Conservation (phyloP, 768 basidiomycete species). For the Cystofilobasidium capitatum region DNA sequence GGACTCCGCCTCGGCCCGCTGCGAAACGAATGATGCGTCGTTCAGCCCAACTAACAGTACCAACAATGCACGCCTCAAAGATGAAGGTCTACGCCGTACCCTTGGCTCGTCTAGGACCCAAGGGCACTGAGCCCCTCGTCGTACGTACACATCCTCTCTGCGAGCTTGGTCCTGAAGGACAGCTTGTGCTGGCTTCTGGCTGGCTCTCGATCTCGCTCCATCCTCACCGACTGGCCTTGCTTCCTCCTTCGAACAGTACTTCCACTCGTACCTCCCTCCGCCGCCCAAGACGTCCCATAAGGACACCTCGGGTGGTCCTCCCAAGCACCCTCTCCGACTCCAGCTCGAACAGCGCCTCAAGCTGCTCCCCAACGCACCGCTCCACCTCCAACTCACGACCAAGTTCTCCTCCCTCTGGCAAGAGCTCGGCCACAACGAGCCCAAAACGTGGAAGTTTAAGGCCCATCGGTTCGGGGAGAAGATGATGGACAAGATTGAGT, state of each 20-base stretch:
- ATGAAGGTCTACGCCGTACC: slow-evolving; percentile 8
- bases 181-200: too few relatives aligned
- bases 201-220: not conserved
- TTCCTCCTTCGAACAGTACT: not conserved
- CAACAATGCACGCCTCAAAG: not conserved
- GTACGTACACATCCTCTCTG: not conserved
- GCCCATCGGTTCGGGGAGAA: not conserved
- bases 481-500: slow-evolving; percentile 12
- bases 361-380: slow-evolving; percentile 11
- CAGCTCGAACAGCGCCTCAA: not conserved
- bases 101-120: slow-evolving; percentile 2
- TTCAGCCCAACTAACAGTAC: not conserved
- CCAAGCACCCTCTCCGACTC: not conserved
- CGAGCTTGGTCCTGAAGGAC: too few relatives aligned
- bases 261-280: slow-evolving; percentile 5
- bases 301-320: not conserved
- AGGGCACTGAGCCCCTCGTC: slow-evolving; percentile 4
- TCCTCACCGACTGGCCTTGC: not conserved
- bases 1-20: too few relatives aligned
- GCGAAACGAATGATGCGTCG: too few relatives aligned
- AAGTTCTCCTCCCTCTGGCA: slow-evolving; percentile 1
- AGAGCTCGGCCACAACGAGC: slow-evolving; percentile 7
- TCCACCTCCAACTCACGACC: slow-evolving; percentile 13
- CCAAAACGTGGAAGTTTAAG: slow-evolving; percentile 6
- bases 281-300: not conserved